phyloP scores from a whole-genome alignment of 306 rosid genomes.

The Prunus campanulata region DNA sequence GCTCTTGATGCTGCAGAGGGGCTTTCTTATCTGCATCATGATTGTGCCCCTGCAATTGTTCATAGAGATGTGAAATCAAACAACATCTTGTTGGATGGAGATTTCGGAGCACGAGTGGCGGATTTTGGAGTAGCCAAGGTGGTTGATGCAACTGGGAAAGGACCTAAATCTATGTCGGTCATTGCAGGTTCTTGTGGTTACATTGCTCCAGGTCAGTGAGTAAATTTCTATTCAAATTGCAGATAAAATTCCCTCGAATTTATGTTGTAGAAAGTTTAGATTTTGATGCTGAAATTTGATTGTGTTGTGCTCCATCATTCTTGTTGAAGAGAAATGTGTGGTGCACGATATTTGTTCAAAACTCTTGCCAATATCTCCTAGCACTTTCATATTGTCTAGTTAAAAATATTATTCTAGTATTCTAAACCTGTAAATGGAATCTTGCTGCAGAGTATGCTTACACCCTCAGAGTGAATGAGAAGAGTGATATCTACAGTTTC shows the following conservation, averaged over 20 bases:
- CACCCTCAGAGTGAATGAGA: conserved; percentile 88
- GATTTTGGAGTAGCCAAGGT: conserved; percentile 91
- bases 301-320: not conserved
- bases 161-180: conserved; percentile 77
- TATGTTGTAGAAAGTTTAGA: not conserved
- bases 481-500: conserved; percentile 90
- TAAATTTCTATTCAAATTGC: not conserved
- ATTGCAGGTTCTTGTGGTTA: conserved; percentile 96
- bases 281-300: not conserved
- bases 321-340: not conserved
- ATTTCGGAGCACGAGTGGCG: conserved; percentile 81
- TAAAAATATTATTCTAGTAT: not conserved
- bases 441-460: conserved; percentile 80
- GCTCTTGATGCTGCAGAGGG: conserved; percentile 93
- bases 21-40: conserved; percentile 93
- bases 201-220: conserved; percentile 85
- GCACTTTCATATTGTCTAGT: not conserved
- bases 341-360: not conserved
- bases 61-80: conserved; percentile 94
- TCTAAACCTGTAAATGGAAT: not conserved
- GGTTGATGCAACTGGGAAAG: conserved; percentile 54
- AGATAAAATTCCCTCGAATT: not conserved
- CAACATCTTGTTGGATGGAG: conserved; percentile 80
- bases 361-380: not conserved
- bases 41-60: conserved; percentile 87